Evolutionary conservation across 1,284 basidiomycete genomes (phyloP), one percentile per base, ranked within the genome.

Genomic region (Boletus holoroseus): DNA sequence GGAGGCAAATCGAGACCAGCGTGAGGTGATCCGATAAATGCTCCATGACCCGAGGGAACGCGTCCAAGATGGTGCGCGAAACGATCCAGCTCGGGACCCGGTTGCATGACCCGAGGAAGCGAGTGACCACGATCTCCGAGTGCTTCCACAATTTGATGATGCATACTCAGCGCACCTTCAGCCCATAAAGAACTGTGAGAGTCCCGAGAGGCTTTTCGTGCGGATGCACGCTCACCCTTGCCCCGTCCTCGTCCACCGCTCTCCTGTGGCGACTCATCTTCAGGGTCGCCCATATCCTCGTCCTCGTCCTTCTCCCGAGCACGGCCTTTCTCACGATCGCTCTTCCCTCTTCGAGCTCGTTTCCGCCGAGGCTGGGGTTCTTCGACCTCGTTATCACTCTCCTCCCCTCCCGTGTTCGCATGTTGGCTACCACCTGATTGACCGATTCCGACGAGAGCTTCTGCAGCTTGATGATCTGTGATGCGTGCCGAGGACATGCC

Each of bases 391-490:
- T 73, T 78, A 38, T 81, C 83, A 54, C 77, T 81, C 52, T 81
- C 82, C 27, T 81, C 81, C 5, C 73, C 74, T 47, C 68, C 71
- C 5, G 65, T 70, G 48, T 68, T 67, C 11, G 72, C 71, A 32
- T 70, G 72, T 40, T 70, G 72, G 16, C 68, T 69, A 20, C 72
- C 71, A 50, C 75, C 71, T 8, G 62, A 64, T 44, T 85, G 78
- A 18, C 87, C 85, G 22, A 91, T 85, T 43, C 84, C 82, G 34
- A 90, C 88, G 38, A 91, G 79, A 3, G 87, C 82, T 68, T 90
- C 88, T 12, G 88, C 88, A 5, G 88, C 88, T 38, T 88, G 87
- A 63, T 88, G 87, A 63, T 91, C 88, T 12, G 83, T 78, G 74
- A 89, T 83, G 43, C 83, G 79, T 50, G 76, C 78, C 45, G 73